phyloP scores from a whole-genome alignment of 208 protist genomes.

The Crithidia brevicula region DNA sequence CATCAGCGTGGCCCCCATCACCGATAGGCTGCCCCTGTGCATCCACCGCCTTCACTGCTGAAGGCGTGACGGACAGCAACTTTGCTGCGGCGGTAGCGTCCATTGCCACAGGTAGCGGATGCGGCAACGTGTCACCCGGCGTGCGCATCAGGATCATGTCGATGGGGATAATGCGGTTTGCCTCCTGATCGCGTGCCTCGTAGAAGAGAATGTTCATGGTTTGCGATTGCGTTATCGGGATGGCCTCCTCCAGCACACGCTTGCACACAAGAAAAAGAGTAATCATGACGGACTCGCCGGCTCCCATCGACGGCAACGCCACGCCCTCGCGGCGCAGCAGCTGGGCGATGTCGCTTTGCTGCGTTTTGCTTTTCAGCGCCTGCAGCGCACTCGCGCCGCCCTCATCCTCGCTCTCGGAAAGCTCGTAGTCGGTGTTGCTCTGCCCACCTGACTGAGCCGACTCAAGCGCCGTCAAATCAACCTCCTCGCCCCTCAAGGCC shows the following conservation, averaged over 20 bases:
- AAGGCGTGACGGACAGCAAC: not conserved
- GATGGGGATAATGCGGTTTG: constrained; percentile 81
- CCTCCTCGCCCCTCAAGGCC: constrained; percentile 71
- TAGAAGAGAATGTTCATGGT: constrained; percentile 83
- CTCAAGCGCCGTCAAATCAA: constrained; percentile 55
- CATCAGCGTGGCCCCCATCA: not conserved
- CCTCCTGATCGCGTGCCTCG: constrained; percentile 82
- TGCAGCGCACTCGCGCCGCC: constrained; percentile 19
- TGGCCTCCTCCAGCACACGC: constrained; percentile 42
- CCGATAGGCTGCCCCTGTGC: not conserved
- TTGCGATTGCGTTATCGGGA: constrained; percentile 68
- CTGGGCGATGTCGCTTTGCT: constrained; percentile 46
- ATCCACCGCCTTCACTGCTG: not conserved
- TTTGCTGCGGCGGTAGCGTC: not conserved
- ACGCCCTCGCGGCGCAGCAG: constrained; percentile 74
- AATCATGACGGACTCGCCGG: constrained; percentile 73
- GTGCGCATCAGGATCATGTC: constrained; percentile 73
- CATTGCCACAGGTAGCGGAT: not conserved
- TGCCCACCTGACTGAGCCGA: constrained; percentile 18
- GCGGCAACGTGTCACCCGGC: constrained; percentile 46
- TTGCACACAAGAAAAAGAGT: constrained; percentile 60
- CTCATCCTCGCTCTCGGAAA: constrained; percentile 82
- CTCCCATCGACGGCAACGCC: constrained; percentile 73
- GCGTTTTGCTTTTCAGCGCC: constrained; percentile 29
- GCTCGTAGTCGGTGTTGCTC: constrained; percentile 45